phyloP scores from a whole-genome alignment of 2,329 filamentous ascomycete genomes.

The Ampelomyces quisqualis region DNA sequence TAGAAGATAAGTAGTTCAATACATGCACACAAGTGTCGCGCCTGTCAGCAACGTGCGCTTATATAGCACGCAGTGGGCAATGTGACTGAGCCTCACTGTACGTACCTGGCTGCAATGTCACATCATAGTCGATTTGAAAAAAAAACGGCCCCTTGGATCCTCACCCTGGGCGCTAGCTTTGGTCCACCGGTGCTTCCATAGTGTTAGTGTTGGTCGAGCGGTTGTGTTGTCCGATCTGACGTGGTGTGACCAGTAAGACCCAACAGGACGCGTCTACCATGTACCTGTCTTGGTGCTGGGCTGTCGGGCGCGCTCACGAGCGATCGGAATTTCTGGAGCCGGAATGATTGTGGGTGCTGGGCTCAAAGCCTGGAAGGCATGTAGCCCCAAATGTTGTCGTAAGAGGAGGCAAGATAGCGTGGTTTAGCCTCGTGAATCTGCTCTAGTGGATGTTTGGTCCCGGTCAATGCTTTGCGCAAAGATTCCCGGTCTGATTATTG shows the following conservation, averaged over 20 bases:
- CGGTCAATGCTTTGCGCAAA: no score
- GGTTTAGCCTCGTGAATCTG: not conserved
- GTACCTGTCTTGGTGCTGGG: not conserved
- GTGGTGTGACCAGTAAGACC: slow-evolving; percentile 10
- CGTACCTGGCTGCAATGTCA: slow-evolving; percentile 7
- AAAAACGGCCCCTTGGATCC: not conserved
- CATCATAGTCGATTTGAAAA: slow-evolving; percentile 4
- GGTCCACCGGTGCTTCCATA: not conserved
- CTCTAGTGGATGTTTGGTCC: not conserved
- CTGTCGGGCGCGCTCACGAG: no score
- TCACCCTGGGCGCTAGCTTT: not conserved
- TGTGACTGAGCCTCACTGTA: not conserved
- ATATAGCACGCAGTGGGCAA: not conserved
- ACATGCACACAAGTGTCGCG: not conserved
- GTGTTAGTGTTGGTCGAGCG: slow-evolving; percentile 4
- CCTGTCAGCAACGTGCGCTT: not conserved
- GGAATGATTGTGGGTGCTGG: no score
- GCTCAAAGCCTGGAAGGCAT: no score
- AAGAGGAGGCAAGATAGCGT: not conserved
- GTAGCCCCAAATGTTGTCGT: slow-evolving; percentile 1
- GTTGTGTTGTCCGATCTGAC: slow-evolving; percentile 4
- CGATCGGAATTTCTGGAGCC: not conserved
- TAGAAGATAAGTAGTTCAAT: no score
- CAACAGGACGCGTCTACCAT: not conserved
- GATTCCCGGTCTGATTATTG: no score